A percentile compares a stretch with the other conserved stretches of the same genome.
Conservation (phyloP, 2,329 filamentous ascomycete genomes). For the Scedosporium dehoogii region DNA sequence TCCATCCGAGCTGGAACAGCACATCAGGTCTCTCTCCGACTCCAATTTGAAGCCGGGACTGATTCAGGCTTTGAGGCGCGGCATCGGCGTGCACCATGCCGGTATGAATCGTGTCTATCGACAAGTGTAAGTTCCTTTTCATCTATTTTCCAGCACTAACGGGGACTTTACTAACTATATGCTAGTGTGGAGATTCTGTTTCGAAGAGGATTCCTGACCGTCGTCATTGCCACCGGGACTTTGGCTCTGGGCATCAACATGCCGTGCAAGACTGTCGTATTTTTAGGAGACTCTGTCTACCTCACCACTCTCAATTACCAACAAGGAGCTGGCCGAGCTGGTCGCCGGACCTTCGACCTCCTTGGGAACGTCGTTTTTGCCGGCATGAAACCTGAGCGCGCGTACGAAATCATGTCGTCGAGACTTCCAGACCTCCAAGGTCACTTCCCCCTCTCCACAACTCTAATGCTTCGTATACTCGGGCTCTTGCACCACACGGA, state of each 20-base stretch:
- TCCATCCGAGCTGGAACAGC: slow-evolving; percentile 46
- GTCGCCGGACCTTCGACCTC: slow-evolving; percentile 70
- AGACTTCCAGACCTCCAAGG: slow-evolving; percentile 64
- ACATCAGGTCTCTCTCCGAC: slow-evolving; percentile 39
- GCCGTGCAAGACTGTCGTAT: slow-evolving; percentile 75
- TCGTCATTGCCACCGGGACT: slow-evolving; percentile 67
- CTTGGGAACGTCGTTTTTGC: slow-evolving; percentile 76
- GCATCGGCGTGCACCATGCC: slow-evolving; percentile 68
- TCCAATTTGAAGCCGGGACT: slow-evolving; percentile 42
- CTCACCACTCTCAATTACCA: slow-evolving; percentile 68
- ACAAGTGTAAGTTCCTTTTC: slow-evolving; percentile 39
- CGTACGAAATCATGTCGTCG: slow-evolving; percentile 61
- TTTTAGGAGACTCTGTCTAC: slow-evolving; percentile 62
- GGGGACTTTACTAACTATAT: slow-evolving; percentile 3
- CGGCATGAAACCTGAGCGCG: slow-evolving; percentile 48
- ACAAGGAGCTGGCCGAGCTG: slow-evolving; percentile 65
- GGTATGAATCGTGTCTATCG: slow-evolving; percentile 72
- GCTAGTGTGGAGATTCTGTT: slow-evolving; percentile 60
- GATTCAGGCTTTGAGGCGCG: slow-evolving; percentile 52
- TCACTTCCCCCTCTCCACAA: slow-evolving; percentile 68
- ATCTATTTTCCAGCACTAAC: not conserved
- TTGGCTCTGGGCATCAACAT: slow-evolving; percentile 72
- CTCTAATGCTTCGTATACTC: slow-evolving; percentile 59
- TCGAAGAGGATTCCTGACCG: slow-evolving; percentile 58
- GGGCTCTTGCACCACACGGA: slow-evolving; percentile 57